Evolutionary conservation across 2,329 filamentous ascomycete genomes (phyloP), one percentile per base, ranked within the genome.

Genomic region (Pochonia chlamydosporia): DNA sequence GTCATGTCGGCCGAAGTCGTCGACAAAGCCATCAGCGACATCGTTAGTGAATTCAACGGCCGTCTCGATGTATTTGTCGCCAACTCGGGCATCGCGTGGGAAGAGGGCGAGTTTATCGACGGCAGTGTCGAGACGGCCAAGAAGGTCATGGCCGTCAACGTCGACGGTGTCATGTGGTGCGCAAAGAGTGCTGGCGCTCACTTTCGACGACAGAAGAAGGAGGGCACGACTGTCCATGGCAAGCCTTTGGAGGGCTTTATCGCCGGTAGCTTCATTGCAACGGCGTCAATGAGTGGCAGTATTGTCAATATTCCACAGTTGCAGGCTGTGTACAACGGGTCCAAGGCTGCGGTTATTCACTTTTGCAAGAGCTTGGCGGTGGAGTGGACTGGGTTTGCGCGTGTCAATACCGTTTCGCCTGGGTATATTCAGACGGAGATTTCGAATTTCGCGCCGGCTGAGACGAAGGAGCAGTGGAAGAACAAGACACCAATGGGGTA

Each of bases 111-210:
- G 8, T 81, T 85, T 61, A 72, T 88, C 30, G 82, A 87, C 51
- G 84, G 82, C 21, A 69, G 78, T 5, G 60, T 83, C 16, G 75
- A 81, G 16, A 78, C 81, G 57, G 87, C 87, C 68, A 74, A 75
- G 43, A 77, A 81, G 51, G 84, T 92, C 33, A 74, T 89, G 54
- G 69, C 73, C 40, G 84, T 85, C 43, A 87, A 93, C 63, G 67
- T 92, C 13, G 85, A 89, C 63, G 84, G 85, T 43, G 85, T 85
- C 33, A 89, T 86, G 68, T 92, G 87, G 75, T 88, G 82, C 60
- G 87, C 86, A 31, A 78, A 78, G 57, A 82, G 80, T 0, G 86
- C 85, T 0, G 87, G 82, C 7, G 69, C 73, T 43, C 80, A 88
- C 63, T 92, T 84, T 73, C 71, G 82, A 40, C 73, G 83, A 24